These are phyloP conservation scores for Fragaria iinumae DNA, from an alignment of 306 rosid species.

Conservation along the genomic window DNA sequence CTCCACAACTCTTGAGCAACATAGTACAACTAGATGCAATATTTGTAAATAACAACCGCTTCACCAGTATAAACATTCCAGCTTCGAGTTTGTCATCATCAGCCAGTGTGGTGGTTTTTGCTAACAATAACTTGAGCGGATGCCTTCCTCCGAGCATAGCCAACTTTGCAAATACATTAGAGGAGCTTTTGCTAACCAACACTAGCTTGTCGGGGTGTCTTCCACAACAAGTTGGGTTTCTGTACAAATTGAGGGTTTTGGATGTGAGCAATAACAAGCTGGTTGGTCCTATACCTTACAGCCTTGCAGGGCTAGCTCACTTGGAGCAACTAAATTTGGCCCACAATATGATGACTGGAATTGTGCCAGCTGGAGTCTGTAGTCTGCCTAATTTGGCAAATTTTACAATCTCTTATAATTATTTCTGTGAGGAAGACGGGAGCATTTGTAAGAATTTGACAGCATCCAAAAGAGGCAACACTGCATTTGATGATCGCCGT, in stretches of 20 bases:
- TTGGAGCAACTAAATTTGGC: slow-evolving; percentile 75
- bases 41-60: slow-evolving; percentile 70
- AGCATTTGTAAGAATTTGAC: slow-evolving; percentile 56
- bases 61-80: slow-evolving; percentile 49
- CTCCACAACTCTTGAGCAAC: slow-evolving; percentile 63
- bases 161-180: slow-evolving; percentile 57
- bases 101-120: slow-evolving; percentile 71
- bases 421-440: slow-evolving; percentile 79
- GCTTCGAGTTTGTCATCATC: slow-evolving; percentile 13
- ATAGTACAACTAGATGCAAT: slow-evolving; percentile 52
- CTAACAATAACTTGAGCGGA: slow-evolving; percentile 78
- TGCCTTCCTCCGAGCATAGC: slow-evolving; percentile 67
- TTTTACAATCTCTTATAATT: slow-evolving; percentile 74
- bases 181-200: slow-evolving; percentile 69
- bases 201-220: slow-evolving; percentile 71
- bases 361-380: slow-evolving; percentile 64
- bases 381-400: slow-evolving; percentile 63
- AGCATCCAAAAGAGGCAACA: slow-evolving; percentile 36
- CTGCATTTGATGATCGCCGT: slow-evolving; percentile 49
- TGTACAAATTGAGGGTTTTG: slow-evolving; percentile 71
- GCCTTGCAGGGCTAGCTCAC: slow-evolving; percentile 70
- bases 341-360: slow-evolving; percentile 64
- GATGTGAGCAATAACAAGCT: slow-evolving; percentile 71
- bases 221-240: slow-evolving; percentile 81
- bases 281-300: slow-evolving; percentile 80